Evolutionary conservation across 2,329 filamentous ascomycete genomes (phyloP).

Genomic region (Boeremia exigua): DNA sequence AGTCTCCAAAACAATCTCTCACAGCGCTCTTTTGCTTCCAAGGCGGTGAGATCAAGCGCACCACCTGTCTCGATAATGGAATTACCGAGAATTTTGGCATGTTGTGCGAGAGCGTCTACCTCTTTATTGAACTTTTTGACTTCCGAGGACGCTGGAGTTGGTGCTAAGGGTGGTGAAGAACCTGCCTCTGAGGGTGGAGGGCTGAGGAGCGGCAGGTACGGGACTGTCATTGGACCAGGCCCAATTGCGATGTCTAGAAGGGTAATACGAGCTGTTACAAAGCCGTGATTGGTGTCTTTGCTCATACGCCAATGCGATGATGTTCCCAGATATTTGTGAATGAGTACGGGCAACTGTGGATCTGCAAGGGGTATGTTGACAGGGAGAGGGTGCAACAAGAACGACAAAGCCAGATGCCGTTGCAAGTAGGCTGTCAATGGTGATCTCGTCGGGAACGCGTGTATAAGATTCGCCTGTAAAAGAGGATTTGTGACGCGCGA

Average conservation of each 20-base stretch:
- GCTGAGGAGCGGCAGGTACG: conserved; percentile 38
- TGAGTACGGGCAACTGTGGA: conserved; percentile 23
- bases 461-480: conserved; percentile 65
- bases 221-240: conserved; percentile 57
- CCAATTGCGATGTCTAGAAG: conserved; percentile 80
- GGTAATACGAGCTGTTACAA: conserved; percentile 68
- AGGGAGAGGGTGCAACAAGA: conserved; percentile 57
- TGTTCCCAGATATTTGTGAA: conserved; percentile 38
- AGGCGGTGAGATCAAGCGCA: conserved; percentile 57
- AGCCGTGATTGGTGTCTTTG: conserved; percentile 68
- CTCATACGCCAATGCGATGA: conserved; percentile 60
- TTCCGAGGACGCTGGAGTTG: conserved; percentile 30
- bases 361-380: conserved; percentile 35
- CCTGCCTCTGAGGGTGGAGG: conserved; percentile 30
- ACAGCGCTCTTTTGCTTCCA: conserved; percentile 78
- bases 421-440: conserved; percentile 65
- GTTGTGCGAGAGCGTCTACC: conserved; percentile 69
- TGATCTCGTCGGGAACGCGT: conserved; percentile 63
- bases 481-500: conserved; percentile 53
- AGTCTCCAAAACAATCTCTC: conserved; percentile 78
- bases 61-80: conserved; percentile 78
- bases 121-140: conserved; percentile 69
- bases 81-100: conserved; percentile 55
- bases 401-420: conserved; percentile 69
- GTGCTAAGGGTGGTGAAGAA: conserved; percentile 23